Evolutionary conservation across 441 rosid genomes (phyloP), one percentile per base, ranked within the genome.

Genomic region (Eruca vesicaria): DNA sequence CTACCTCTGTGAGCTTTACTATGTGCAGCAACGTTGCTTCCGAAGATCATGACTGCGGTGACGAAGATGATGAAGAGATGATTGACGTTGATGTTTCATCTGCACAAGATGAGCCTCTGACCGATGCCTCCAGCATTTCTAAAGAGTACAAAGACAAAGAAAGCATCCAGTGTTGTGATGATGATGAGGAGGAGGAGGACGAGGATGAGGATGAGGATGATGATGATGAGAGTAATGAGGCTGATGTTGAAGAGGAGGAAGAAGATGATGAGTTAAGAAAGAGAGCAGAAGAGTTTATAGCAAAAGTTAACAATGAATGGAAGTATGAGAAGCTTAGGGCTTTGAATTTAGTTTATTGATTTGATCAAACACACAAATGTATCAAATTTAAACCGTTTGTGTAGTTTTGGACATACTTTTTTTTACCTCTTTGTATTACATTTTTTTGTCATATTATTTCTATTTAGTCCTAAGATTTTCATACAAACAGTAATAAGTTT

Each of bases 241-340:
- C 6, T 0, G 68, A 65, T 11, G 48, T 12, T 9, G 72, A 78
- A 2, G 80, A 71, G 1, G 70, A 74, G 9, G 87, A 76, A 5
- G 80, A 33, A 4, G 82, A 79, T 0, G 95, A 92, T 66, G 93
- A 88, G 57, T 68, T 90, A 64, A 81, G 81, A 66, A 88, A 71
- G 75, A 86, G 86, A 33, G 78, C 69, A 3, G 94, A 92, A 74
- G 90, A 85, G 31, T 89, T 90, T 26, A 90, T 89, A 26, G 82
- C 84, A 10, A 85, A 84, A 36, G 74, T 86, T 7, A 85, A 88
- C 33, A 76, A 76, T 29, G 90, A 79, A 69, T 86, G 97, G 97
- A 85, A 69, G 18, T 86, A 78, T 36, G 93, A 93, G 72, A 79
- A 63, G 60, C 59, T 76, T 28, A 79, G 43, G 60, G 41, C 80